phyloP scores from a whole-genome alignment of 2,329 filamentous ascomycete species.

The Tolypocladium guangdongense region DNA sequence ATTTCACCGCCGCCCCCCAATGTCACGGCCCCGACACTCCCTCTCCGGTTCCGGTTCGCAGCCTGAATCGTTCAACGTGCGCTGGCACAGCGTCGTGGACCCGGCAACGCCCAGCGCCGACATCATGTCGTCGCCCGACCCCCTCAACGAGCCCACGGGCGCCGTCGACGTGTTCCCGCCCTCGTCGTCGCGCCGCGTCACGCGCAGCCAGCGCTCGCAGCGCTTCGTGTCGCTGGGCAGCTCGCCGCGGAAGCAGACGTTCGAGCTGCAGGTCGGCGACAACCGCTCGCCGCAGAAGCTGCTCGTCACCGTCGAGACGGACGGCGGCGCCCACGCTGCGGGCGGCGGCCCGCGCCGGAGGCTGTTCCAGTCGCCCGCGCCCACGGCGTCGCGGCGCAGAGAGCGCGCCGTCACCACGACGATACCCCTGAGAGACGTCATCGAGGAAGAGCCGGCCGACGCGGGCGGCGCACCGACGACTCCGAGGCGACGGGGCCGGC shows the following conservation, averaged over 20 bases:
- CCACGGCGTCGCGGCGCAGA: constrained; percentile 21
- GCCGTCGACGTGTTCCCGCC: constrained; percentile 21
- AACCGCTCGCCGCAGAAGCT: constrained; percentile 38
- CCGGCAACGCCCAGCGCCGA: constrained; percentile 28
- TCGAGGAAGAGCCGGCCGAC: constrained; percentile 19
- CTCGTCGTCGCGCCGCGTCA: constrained; percentile 28
- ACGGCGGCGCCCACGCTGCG: constrained; percentile 18
- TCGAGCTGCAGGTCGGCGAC: constrained; percentile 44
- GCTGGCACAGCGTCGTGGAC: constrained; percentile 24
- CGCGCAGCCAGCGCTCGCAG: constrained; percentile 31
- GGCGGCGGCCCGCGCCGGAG: constrained; percentile 23
- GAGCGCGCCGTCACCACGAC: constrained; percentile 35
- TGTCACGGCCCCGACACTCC: constrained; percentile 16
- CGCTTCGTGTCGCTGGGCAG: constrained; percentile 24
- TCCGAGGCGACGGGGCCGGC: constrained; percentile 33
- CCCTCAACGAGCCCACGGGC: constrained; percentile 31
- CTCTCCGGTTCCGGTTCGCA: constrained; percentile 10
- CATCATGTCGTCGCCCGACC: constrained; percentile 40
- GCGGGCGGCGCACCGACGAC: constrained; percentile 21
- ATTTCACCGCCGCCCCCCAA: constrained; percentile 9
- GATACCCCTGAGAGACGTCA: constrained; percentile 37
- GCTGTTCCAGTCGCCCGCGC: constrained; percentile 33
- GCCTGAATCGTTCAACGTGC: constrained; percentile 18
- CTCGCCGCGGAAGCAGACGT: constrained; percentile 45
- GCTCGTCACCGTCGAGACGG: constrained; percentile 40